A percentile compares a stretch with the other conserved stretches of the same genome.
These are phyloP conservation scores for Desmodesmus armatus DNA, from an alignment of 139 green algal species.

Conservation along the genomic window DNA sequence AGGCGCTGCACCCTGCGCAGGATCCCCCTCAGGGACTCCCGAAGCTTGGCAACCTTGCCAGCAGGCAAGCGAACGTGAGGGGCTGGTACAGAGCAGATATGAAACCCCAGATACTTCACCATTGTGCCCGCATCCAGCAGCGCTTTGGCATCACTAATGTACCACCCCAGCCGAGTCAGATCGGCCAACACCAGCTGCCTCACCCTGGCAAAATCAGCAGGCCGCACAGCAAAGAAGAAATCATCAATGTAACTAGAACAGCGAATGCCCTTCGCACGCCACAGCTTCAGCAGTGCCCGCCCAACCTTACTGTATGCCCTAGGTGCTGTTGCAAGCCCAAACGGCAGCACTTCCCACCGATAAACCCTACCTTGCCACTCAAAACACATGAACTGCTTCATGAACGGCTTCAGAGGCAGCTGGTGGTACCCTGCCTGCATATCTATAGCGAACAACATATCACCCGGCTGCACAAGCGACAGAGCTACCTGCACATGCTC, in stretches of 20 bases:
- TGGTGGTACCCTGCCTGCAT: slow-evolving; percentile 19
- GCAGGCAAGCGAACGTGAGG: too few species aligned
- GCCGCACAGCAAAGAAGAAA: slow-evolving; percentile 7
- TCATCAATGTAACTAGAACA: slow-evolving; percentile 37
- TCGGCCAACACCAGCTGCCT: too few species aligned
- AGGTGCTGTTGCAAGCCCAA: slow-evolving; percentile 19
- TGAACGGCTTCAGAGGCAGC: background rate
- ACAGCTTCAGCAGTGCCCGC: background rate
- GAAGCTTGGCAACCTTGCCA: too few species aligned
- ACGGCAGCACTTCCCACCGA: slow-evolving; percentile 11
- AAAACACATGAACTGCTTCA: slow-evolving; percentile 26
- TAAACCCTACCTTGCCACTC: slow-evolving; percentile 11
- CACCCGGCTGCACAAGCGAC: background rate
- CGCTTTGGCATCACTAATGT: too few species aligned
- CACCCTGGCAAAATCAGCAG: background rate
- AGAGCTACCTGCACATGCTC: slow-evolving; percentile 1
- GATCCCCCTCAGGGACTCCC: too few species aligned
- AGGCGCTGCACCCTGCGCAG: too few species aligned
- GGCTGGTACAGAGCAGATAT: too few species aligned
- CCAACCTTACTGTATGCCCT: background rate
- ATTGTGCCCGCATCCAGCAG: too few species aligned
- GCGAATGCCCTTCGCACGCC: background rate
- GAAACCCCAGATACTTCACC: too few species aligned
- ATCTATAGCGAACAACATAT: slow-evolving; percentile 11
- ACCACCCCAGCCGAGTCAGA: too few species aligned